Base-by-base conservation (phyloP, 2,329 filamentous ascomycete species). In the Zymoseptoria passerinii region DNA sequence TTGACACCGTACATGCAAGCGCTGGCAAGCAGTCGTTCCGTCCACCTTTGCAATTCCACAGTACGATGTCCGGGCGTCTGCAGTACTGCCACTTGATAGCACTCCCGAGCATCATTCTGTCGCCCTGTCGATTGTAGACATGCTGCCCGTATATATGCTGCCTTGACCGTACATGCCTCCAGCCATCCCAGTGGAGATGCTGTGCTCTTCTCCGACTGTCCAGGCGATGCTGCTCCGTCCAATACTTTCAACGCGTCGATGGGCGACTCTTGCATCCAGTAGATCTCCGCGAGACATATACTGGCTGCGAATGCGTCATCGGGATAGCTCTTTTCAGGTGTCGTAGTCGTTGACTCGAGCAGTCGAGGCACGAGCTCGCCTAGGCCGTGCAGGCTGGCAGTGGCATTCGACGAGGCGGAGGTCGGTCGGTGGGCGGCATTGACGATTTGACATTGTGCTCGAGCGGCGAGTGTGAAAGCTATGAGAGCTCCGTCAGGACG, bases 261-360 rank as follows among this genome's bases (percentile, higher is more conserved):
- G 54, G 89, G 78, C 63, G 83, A 81, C 58, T 78, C 79, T 3
- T 89, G 89, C 13, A 95, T 76, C 58, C 89, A 95, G 69, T 95
- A 85, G 67, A 96, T 79, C 88, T 91, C 95, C 56, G 86, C 91
- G 50, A 92, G 73, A 72, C 90, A 94, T 54, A 94, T 85, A 61
- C 84, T 86, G 29, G 90, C 92, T 73, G 96, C 90, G 65, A 92
- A 80, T 8, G 77, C 73, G 68, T 86, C 84, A 67, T 77, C 74
- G 49, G 73, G 68, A 40, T 76, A 71, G 29, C 73, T 71, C 16
- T 58, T 61, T 10, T 55, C 57, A 1, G 59, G 59, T n/a, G 56
- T 53, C 20, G 29, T 6, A 10, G 56, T 57, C 44, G 68, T 63
- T 6, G 73, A 74, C 28, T 72, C 70, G 52, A 73, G 67, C 52